Conservation (phyloP, 2,329 filamentous ascomycete species). For the Fusarium continuum region DNA sequence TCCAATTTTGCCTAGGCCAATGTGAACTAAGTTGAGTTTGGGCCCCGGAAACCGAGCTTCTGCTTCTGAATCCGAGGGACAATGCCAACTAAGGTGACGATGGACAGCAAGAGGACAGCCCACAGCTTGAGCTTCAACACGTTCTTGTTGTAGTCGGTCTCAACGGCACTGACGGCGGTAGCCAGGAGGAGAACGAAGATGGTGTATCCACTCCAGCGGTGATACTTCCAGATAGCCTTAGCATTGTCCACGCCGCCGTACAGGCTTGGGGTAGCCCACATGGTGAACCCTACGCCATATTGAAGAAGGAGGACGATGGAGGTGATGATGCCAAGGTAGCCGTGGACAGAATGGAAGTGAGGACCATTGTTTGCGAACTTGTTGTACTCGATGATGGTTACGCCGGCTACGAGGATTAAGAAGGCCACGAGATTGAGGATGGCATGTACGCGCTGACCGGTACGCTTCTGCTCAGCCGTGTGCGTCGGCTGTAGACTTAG, state of each 20-base stretch:
- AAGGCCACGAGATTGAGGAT: slow-evolving; percentile 73
- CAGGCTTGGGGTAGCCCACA: slow-evolving; percentile 77
- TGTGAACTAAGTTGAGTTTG: slow-evolving; percentile 14
- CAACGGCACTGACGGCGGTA: slow-evolving; percentile 78
- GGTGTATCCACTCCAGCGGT: slow-evolving; percentile 80
- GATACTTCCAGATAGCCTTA: slow-evolving; percentile 89
- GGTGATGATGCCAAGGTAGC: slow-evolving; percentile 81
- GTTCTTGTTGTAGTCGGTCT: slow-evolving; percentile 77
- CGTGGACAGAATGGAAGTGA: slow-evolving; percentile 85
- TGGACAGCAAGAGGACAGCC: slow-evolving; percentile 72
- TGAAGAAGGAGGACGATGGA: slow-evolving; percentile 77
- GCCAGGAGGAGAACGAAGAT: slow-evolving; percentile 75
- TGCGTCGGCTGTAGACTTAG: slow-evolving; percentile 89
- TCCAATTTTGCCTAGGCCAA: neutral
- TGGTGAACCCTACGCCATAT: slow-evolving; percentile 80
- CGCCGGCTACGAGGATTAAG: slow-evolving; percentile 68
- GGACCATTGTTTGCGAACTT: slow-evolving; percentile 73
- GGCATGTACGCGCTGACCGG: slow-evolving; percentile 71
- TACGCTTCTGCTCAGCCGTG: slow-evolving; percentile 75
- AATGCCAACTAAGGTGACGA: slow-evolving; percentile 75
- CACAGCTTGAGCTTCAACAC: slow-evolving; percentile 79
- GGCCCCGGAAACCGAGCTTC: slow-evolving; percentile 71
- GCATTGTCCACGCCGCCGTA: slow-evolving; percentile 84
- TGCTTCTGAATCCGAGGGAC: slow-evolving; percentile 81
- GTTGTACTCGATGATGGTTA: slow-evolving; percentile 82